These are phyloP conservation scores for Solanum okadae DNA, from an alignment of 257 asterid genomes.

Conservation along the genomic window DNA sequence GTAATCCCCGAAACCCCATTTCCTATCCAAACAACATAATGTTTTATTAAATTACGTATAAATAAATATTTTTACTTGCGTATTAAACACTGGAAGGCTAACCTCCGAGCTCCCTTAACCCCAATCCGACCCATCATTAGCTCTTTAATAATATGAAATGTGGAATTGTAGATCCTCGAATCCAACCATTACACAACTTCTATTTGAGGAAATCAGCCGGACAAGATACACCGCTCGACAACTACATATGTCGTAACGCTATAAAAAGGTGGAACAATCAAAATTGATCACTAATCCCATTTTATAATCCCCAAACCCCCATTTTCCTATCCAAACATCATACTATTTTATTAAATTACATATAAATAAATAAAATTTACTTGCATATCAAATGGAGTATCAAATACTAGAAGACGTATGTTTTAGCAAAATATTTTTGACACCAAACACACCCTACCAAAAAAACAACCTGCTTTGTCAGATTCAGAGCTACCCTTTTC, in stretches of 20 bases:
- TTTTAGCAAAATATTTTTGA: not conserved
- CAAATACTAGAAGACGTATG: not conserved
- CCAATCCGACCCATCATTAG: not conserved
- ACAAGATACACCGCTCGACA: not conserved
- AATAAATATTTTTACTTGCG: too few relatives aligned
- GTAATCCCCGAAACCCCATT: not conserved
- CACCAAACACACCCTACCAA: not conserved
- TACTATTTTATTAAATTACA: not conserved
- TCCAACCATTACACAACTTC: not conserved
- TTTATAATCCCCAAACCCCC: not conserved
- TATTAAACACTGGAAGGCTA: not conserved
- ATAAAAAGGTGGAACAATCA: not conserved
- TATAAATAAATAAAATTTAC: not conserved
- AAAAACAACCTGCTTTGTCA: not conserved
- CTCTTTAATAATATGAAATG: not conserved
- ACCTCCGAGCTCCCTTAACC: not conserved
- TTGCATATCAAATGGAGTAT: too few relatives aligned
- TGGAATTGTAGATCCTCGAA: not conserved
- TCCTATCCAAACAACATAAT: not conserved
- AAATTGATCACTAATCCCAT: not conserved
- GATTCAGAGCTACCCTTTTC: conserved; percentile 9
- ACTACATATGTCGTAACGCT: not conserved
- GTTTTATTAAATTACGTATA: not conserved
- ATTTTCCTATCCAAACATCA: not conserved
- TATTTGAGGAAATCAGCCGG: not conserved